Evolutionary conservation across 768 basidiomycete genomes (phyloP), one percentile per base, ranked within the genome.

Genomic region (Neoboletus magnificus): DNA sequence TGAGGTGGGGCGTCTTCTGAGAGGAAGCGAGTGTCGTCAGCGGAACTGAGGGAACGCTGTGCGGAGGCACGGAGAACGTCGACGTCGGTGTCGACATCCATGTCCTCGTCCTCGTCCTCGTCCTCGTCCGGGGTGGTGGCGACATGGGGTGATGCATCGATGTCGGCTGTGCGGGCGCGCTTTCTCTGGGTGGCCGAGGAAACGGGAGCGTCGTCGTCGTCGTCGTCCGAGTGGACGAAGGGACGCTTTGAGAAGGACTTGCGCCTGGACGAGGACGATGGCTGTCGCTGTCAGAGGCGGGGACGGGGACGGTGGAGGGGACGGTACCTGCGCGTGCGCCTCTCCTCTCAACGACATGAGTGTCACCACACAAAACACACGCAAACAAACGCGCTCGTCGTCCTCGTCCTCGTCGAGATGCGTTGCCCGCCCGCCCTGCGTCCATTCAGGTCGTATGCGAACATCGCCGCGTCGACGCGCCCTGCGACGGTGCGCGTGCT

Each of bases 401-500:
- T 42, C 44, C 9, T 6, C 54, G 25, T 25, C 51, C 29, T 33
- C 51, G 46, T n/a, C 20, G 51, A 48, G 48, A 68, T 68, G 67
- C 59, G 60, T 40, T 39, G 60, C 43, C 50, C 53, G 1, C 13
- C 16, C 5, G 52, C 42, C 29, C 50, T 59, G 32, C 49, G 62
- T 30, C 55, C 50, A 15, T 30, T 44, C 27, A 55, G 61, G 32
- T 58, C 61, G 22, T 55, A 65, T 55, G 57, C 58, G 12, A 62
- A 27, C 48, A 13, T 53, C n/a, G 41, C 48, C 25, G 18, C 50
- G 27, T 45, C 55, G 36, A 30, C 53, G 48, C 59, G 59, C 13
- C 54, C 58, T 0, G 41, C 60, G 40, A 59, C 63, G 27, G 57
- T 87, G 44, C 75, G 78, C 48, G 80, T 90, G 57, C 79, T 86